Percentiles rank a stretch among this genome's conserved stretches.
Conservation (phyloP, 441 rosid genomes). For the Gossypium laxum region DNA sequence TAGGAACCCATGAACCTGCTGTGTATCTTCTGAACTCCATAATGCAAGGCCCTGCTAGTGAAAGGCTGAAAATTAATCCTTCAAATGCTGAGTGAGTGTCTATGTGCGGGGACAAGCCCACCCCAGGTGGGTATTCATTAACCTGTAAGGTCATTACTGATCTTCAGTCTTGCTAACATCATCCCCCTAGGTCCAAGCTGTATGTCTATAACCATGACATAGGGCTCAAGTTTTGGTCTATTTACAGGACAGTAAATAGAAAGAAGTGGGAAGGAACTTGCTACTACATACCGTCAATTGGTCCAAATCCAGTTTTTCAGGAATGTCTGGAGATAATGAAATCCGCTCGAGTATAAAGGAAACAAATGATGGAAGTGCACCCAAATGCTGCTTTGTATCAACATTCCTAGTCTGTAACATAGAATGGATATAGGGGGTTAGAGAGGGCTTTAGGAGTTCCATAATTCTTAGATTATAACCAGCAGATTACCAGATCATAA, state of each 20-base stretch:
- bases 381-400: constrained; percentile 49
- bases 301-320: constrained; percentile 42
- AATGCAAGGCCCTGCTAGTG: constrained; percentile 89
- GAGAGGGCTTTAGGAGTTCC: background rate
- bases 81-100: constrained; percentile 96
- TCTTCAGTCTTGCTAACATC: constrained; percentile 20
- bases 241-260: background rate
- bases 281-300: constrained; percentile 59
- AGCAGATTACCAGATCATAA: background rate
- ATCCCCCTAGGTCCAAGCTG: background rate
- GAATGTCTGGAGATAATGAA: constrained; percentile 30
- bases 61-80: constrained; percentile 82
- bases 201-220: background rate
- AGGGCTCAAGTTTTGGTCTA: background rate
- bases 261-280: background rate
- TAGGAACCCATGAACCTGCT: constrained; percentile 37
- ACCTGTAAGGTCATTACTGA: constrained; percentile 40
- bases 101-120: constrained; percentile 90
- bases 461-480: constrained; percentile 8
- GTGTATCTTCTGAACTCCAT: constrained; percentile 86
- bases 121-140: constrained; percentile 86
- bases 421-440: background rate
- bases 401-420: constrained; percentile 60
- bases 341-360: constrained; percentile 50
- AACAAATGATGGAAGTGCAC: constrained; percentile 71